Evolutionary conservation across 148 eudicot species (phyloP).

Genomic region (Silene uniflora): DNA sequence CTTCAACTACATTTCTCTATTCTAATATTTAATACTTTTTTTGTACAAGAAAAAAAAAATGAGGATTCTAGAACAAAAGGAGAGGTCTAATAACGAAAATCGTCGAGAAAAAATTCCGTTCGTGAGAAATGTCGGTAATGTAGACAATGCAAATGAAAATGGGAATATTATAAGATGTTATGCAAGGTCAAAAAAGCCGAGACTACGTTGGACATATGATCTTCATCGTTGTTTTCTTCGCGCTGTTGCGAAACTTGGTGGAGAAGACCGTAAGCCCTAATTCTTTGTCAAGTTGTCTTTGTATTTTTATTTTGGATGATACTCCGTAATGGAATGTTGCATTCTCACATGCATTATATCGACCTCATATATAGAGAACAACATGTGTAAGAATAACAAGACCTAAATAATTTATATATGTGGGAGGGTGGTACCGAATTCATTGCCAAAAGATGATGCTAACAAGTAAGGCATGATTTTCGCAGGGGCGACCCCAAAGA

Average conservation of each 20-base stretch:
- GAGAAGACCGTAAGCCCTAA: constrained; percentile 34
- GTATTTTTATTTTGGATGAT: too few species aligned
- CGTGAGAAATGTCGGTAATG: constrained; percentile 2
- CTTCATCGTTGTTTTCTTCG: constrained; percentile 21
- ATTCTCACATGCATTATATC: too few species aligned
- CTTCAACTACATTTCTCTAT: background rate
- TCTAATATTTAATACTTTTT: background rate
- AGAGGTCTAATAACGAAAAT: background rate
- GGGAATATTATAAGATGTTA: constrained; percentile 22
- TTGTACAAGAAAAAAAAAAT: background rate
- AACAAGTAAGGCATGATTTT: background rate
- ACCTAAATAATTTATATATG: too few species aligned
- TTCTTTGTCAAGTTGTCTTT: background rate
- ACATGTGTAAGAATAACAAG: too few species aligned
- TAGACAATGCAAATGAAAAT: background rate
- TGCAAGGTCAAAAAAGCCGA: constrained; percentile 27
- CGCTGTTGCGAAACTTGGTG: constrained; percentile 32
- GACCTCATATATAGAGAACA: too few species aligned
- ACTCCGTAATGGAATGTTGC: too few species aligned
- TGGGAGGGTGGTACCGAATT: too few species aligned
- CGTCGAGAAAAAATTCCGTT: background rate
- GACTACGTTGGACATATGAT: constrained; percentile 28
- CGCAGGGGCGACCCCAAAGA: too few species aligned
- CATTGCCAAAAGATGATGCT: too few species aligned
- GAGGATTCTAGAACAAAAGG: background rate